These are phyloP conservation scores for Erigeron philadelphicus DNA, from an alignment of 140 eudicot genomes.

Conservation along the genomic window DNA sequence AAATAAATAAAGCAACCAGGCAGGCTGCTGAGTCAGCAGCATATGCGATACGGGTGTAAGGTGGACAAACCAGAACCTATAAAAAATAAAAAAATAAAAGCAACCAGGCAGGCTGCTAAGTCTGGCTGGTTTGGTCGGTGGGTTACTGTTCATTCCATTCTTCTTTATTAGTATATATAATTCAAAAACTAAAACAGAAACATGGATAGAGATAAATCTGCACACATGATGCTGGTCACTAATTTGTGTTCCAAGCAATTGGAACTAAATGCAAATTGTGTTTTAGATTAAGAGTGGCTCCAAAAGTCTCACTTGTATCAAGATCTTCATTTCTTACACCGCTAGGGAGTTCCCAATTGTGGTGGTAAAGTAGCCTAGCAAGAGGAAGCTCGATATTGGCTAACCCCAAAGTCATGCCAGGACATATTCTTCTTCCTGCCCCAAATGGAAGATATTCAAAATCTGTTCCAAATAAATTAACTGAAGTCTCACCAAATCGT, in stretches of 20 bases:
- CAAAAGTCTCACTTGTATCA: slow-evolving; percentile 3
- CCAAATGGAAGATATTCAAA: not conserved
- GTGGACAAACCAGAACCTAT: no score
- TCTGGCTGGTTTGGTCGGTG: no score
- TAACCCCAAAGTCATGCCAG: not conserved
- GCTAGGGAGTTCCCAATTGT: not conserved
- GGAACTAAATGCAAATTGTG: not conserved
- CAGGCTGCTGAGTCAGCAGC: no score
- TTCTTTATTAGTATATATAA: no score
- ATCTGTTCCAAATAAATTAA: not conserved
- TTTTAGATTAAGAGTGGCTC: not conserved
- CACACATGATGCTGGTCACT: not conserved
- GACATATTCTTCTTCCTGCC: not conserved
- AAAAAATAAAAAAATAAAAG: no score
- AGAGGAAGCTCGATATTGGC: slow-evolving; percentile 2
- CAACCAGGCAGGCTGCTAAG: no score
- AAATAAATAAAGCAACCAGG: no score
- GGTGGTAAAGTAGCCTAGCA: not conserved
- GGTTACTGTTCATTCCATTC: no score
- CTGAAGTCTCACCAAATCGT: not conserved
- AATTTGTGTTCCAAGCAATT: not conserved
- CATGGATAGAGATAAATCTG: no score
- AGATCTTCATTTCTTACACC: not conserved
- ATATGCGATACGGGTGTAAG: no score
- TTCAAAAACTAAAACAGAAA: no score